Evolutionary conservation across 257 asterid genomes (phyloP).

Genomic region (Paulownia fortunei): DNA sequence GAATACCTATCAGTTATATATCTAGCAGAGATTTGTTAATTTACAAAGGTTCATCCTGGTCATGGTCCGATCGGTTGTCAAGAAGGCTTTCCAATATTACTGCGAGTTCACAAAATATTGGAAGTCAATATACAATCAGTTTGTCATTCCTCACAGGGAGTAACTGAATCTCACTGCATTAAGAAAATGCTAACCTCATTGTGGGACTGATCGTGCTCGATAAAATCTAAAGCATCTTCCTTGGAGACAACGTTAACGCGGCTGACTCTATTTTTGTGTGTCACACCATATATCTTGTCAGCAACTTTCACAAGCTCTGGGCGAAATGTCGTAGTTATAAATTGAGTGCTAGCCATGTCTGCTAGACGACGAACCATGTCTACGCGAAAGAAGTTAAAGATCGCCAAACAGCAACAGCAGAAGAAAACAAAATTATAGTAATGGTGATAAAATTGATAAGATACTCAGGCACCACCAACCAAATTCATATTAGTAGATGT

Average conservation of each 20-base stretch:
- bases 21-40: slow-evolving; percentile 2
- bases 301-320: slow-evolving; percentile 97
- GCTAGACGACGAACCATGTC: slow-evolving; percentile 98
- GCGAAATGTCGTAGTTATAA: slow-evolving; percentile 89
- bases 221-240: slow-evolving; percentile 84
- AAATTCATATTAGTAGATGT: not conserved
- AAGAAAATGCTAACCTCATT: slow-evolving; percentile 58
- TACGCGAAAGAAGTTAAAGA: slow-evolving; percentile 54
- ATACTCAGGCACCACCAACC: not conserved
- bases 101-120: slow-evolving; percentile 31
- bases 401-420: slow-evolving; percentile 23
- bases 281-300: slow-evolving; percentile 92
- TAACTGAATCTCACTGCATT: not conserved
- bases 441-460: not conserved
- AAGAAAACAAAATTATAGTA: not conserved
- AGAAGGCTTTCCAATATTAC: slow-evolving; percentile 30
- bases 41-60: not conserved
- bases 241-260: slow-evolving; percentile 69
- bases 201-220: slow-evolving; percentile 91
- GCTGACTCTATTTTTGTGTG: slow-evolving; percentile 92
- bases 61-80: not conserved
- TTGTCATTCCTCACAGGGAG: not conserved
- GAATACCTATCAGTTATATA: not conserved
- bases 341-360: slow-evolving; percentile 86
- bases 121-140: not conserved